Evolutionary conservation across 495 filamentous ascomycete genomes (phyloP).

Genomic region (Neurospora africana): DNA sequence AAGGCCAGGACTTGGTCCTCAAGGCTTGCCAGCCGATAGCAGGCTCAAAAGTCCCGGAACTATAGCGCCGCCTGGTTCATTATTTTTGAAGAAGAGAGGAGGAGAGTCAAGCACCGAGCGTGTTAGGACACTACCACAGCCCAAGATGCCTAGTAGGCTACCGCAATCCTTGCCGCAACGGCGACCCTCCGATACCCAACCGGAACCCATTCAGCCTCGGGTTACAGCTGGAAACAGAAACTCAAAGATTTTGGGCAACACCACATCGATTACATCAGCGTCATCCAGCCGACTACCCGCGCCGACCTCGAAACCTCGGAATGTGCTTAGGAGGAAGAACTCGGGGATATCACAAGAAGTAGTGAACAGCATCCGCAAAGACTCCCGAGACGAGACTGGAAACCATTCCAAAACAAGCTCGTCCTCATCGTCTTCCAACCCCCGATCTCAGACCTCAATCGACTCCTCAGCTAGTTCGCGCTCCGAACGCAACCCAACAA

Average conservation of each 20-base stretch:
- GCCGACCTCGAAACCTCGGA: constrained; percentile 21
- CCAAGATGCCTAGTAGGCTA: constrained; percentile 24
- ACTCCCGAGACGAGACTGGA: constrained; percentile 24
- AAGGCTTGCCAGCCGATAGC: constrained; percentile 12
- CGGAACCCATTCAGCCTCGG: constrained; percentile 20
- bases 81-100: constrained; percentile 8
- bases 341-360: constrained; percentile 33
- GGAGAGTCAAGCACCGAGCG: constrained; percentile 15
- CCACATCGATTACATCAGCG: constrained; percentile 2
- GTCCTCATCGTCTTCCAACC: constrained; percentile 27
- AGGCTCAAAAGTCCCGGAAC: constrained; percentile 8
- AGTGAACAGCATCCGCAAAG: constrained; percentile 14
- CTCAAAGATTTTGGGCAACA: constrained; percentile 5
- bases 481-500: constrained; percentile 28
- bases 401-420: constrained; percentile 14
- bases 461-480: constrained; percentile 17
- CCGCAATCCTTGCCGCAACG: constrained; percentile 23
- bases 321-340: constrained; percentile 37
- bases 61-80: constrained; percentile 5
- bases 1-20: constrained; percentile 12
- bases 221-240: constrained; percentile 13
- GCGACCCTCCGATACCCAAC: constrained; percentile 15
- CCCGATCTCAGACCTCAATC: constrained; percentile 20
- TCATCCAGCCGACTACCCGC: constrained; percentile 11
- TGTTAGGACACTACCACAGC: constrained; percentile 19